Conservation (phyloP, 768 basidiomycete genomes). For the Holtermanniella nyarrowii region DNA sequence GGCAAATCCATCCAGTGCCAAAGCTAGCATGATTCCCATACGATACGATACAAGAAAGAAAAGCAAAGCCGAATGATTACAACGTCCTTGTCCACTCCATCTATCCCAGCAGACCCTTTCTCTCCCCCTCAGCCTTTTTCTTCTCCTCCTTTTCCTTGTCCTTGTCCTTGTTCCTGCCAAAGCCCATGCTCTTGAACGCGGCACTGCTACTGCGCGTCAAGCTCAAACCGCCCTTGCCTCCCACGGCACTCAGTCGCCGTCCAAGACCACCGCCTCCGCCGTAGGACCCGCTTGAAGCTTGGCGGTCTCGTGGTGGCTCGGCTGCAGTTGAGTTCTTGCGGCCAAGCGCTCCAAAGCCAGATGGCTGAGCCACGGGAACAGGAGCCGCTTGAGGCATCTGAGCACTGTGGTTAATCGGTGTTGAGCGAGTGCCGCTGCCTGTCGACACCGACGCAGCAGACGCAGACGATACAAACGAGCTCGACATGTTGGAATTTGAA, state of each 20-base stretch:
- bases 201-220: conserved; percentile 21
- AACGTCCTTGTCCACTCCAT: too few relatives aligned
- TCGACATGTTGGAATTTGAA: conserved; percentile 13
- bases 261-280: conserved; percentile 20
- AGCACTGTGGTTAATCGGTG: background rate
- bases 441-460: conserved; percentile 10
- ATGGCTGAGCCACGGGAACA: conserved; percentile 5
- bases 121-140: conserved; percentile 2
- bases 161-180: conserved; percentile 31
- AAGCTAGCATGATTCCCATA: too few relatives aligned
- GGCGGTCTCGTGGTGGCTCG: background rate
- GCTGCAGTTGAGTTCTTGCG: background rate
- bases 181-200: conserved; percentile 18
- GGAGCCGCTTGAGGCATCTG: background rate
- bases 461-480: conserved; percentile 12
- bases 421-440: background rate
- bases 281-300: conserved; percentile 7
- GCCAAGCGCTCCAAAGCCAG: background rate
- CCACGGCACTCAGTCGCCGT: conserved; percentile 19
- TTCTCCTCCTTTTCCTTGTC: conserved; percentile 3
- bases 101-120: conserved; percentile 6
- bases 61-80: too few relatives aligned
- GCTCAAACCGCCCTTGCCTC: conserved; percentile 14
- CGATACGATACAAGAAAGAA: too few relatives aligned
- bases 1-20: too few relatives aligned